phyloP scores from a whole-genome alignment of 345 rosid species.

The Arabis hirsuta region DNA sequence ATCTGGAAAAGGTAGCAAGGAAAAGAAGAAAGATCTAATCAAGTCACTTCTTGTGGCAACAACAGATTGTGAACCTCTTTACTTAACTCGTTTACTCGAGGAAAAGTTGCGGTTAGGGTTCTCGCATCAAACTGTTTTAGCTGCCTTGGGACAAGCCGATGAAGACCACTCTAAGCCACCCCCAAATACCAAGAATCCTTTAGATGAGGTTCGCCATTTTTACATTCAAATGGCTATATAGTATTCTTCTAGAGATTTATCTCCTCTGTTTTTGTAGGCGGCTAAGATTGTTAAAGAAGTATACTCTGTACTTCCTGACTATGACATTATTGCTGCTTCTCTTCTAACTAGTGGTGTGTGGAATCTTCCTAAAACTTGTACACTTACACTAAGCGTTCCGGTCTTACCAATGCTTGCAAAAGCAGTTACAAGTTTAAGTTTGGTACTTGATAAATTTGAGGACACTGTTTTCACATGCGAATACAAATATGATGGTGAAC shows the following conservation, averaged over 20 bases:
- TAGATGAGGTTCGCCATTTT: slow-evolving; percentile 67
- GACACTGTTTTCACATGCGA: slow-evolving; percentile 78
- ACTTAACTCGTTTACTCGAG: slow-evolving; percentile 93
- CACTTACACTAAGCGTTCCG: slow-evolving; percentile 82
- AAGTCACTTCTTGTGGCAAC: slow-evolving; percentile 94
- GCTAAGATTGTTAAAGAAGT: slow-evolving; percentile 86
- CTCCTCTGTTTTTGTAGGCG: slow-evolving; percentile 57
- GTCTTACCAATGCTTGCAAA: slow-evolving; percentile 97
- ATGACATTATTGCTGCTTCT: slow-evolving; percentile 81
- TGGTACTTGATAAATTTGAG: slow-evolving; percentile 83
- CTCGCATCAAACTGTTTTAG: slow-evolving; percentile 69
- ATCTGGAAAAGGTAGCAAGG: slow-evolving; percentile 92
- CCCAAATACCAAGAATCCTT: slow-evolving; percentile 64
- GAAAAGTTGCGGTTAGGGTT: slow-evolving; percentile 25
- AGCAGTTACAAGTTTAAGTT: slow-evolving; percentile 78
- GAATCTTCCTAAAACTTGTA: slow-evolving; percentile 77
- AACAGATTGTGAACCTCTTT: slow-evolving; percentile 92
- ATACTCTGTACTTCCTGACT: slow-evolving; percentile 85
- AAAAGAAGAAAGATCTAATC: slow-evolving; percentile 89
- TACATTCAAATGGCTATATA: neutral
- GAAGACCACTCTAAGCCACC: slow-evolving; percentile 78
- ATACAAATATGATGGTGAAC: slow-evolving; percentile 96
- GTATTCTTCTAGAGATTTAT: neutral
- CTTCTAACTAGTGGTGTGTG: slow-evolving; percentile 80
- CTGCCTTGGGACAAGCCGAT: slow-evolving; percentile 92